Base-by-base conservation (phyloP, 1,284 basidiomycete species). In the Pseudozyma sp. region DNA sequence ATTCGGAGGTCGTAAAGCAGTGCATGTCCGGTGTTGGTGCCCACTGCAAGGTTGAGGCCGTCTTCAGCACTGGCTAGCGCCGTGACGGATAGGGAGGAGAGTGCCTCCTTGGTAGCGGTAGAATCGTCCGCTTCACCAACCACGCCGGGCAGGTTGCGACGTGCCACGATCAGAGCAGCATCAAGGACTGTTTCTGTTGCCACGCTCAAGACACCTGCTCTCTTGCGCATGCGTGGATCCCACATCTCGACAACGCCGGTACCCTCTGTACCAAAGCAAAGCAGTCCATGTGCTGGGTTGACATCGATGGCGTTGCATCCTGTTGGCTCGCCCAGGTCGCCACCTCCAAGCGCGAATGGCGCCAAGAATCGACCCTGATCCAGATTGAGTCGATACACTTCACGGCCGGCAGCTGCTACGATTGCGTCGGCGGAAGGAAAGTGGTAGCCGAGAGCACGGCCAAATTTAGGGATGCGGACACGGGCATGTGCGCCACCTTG, bases 281-380 rank as follows among this genome's bases (percentile, higher is more conserved):
- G 89, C 0, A 99, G 87, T 19, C 96, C 94, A 83, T 99, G 96
- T 1, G 92, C 92, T 3, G 94, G 91, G 84, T 99, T 99, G 78
- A 99, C 89, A 84, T 99, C 94, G 56, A 98, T 89, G 13, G 89
- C 89, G 81, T 98, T 98, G 62, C 97, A 92, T 33, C 96, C 97
- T 2, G 88, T 86, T 11, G 88, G 87, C 14, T 79, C 80, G 51
- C 85, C 87, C 29, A 88, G 88, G 4, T 75, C 74, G 6, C 78
- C 77, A 39, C 80, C 64, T 0, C 80, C 80, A 2, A 84, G 74
- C 5, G 66, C 68, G 48, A 75, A 81, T 0, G 82, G 81, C 0
- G 81, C 77, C 10, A 90, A 85, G 94, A 82, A 99, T 10, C 94
- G 89, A 1, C 97, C 97, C 85, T 97, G 93, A 79, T 95, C 94